These are phyloP conservation scores for Albugo candida DNA, from an alignment of 352 stramenopile species.

Conservation along the genomic window DNA sequence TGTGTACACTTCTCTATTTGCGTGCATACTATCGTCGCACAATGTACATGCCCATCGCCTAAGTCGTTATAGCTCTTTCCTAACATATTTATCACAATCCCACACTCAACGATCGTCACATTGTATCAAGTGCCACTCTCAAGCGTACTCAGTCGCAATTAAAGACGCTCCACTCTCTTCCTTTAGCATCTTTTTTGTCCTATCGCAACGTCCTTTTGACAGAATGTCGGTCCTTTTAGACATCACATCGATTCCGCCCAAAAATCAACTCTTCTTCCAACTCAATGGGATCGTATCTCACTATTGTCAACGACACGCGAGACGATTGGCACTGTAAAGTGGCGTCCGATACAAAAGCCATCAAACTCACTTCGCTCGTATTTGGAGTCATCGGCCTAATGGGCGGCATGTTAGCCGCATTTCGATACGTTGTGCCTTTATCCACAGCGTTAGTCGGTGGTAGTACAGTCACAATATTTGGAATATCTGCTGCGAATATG, in stretches of 20 bases:
- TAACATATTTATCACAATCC: too few relatives aligned
- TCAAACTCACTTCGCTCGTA: conserved; percentile 9
- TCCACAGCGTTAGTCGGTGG: background rate
- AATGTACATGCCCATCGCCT: too few relatives aligned
- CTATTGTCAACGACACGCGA: conserved; percentile 13
- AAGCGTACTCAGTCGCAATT: background rate
- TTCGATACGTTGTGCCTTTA: conserved; percentile 2
- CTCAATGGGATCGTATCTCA: conserved; percentile 14
- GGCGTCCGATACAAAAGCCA: conserved; percentile 7
- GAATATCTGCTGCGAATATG: conserved; percentile 6
- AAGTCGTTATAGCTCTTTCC: too few relatives aligned
- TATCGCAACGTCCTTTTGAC: too few relatives aligned
- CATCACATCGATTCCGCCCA: too few relatives aligned
- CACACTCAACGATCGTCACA: too few relatives aligned
- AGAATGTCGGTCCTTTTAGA: too few relatives aligned
- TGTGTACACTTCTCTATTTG: too few relatives aligned
- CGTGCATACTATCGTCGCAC: too few relatives aligned
- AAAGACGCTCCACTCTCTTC: too few relatives aligned
- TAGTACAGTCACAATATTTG: conserved; percentile 6
- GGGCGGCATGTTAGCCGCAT: conserved; percentile 3
- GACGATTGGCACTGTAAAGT: conserved; percentile 9
- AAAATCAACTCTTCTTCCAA: background rate
- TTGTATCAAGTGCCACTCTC: too few relatives aligned
- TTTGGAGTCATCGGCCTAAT: conserved; percentile 1
- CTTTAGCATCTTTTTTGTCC: too few relatives aligned